Evolutionary conservation across 176 grass and related monocot species (phyloP).

Genomic region (Thalia dealbata): DNA sequence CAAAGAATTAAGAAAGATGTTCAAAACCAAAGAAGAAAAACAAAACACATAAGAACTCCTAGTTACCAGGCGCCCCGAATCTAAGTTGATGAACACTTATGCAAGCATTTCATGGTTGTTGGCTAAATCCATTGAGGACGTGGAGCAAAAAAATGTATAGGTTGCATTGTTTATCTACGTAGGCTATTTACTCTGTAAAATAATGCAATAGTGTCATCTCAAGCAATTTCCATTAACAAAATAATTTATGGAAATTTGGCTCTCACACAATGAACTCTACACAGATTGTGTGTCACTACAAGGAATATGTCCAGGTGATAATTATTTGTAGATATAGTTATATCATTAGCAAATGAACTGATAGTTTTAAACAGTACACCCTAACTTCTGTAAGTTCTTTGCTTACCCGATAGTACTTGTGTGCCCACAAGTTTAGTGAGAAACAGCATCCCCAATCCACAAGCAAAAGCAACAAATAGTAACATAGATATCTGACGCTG

Average conservation of each 20-base stretch:
- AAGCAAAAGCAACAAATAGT: slow-evolving; percentile 71
- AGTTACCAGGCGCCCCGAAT: too few species aligned
- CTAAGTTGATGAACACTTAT: not conserved
- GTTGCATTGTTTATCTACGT: too few species aligned
- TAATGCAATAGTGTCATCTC: too few species aligned
- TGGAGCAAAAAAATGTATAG: not conserved
- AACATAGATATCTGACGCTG: slow-evolving; percentile 90
- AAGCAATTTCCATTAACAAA: too few species aligned
- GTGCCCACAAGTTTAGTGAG: slow-evolving; percentile 71
- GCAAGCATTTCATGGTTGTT: not conserved
- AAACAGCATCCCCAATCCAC: slow-evolving; percentile 72
- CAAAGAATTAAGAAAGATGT: too few species aligned
- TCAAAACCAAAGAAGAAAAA: too few species aligned
- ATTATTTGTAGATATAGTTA: not conserved
- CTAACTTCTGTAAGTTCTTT: not conserved
- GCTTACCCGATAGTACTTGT: slow-evolving; percentile 62
- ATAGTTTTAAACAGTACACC: not conserved
- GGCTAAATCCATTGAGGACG: not conserved
- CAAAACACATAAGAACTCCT: too few species aligned
- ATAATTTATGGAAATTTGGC: not conserved
- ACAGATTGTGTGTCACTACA: not conserved
- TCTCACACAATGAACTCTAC: slow-evolving; percentile 3
- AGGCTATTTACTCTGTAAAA: too few species aligned
- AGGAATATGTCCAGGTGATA: not conserved
- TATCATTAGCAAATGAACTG: not conserved